Conservation (phyloP, 768 basidiomycete genomes). For the Podaxis carcinomalis region DNA sequence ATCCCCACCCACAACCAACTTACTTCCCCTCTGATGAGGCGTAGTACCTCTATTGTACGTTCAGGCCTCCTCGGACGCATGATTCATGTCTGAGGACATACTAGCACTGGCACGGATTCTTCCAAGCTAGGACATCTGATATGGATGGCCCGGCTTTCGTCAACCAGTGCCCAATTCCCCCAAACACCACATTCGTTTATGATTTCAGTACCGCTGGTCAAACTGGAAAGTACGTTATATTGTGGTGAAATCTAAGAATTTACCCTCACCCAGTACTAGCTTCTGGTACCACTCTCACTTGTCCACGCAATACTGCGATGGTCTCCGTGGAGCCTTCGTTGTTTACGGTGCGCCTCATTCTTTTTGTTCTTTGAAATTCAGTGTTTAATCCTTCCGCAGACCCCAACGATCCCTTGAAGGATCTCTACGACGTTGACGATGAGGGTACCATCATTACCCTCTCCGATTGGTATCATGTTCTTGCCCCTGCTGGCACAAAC, state of each 20-base stretch:
- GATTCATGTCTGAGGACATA: not conserved
- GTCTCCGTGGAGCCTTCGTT: constrained; percentile 22
- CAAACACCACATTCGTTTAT: constrained; percentile 26
- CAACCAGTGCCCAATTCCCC: constrained; percentile 27
- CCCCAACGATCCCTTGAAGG: constrained; percentile 14
- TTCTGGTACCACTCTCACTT: constrained; percentile 26
- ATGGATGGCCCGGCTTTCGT: constrained; percentile 25
- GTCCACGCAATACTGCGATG: constrained; percentile 11
- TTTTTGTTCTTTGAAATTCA: not conserved
- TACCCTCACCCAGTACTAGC: not conserved
- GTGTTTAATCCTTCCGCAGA: not conserved
- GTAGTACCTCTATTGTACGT: constrained; percentile 23
- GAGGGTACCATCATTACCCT: constrained; percentile 13
- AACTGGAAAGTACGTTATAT: constrained; percentile 18
- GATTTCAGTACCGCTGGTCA: constrained; percentile 22
- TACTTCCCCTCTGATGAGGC: constrained; percentile 31
- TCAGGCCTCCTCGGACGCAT: not conserved
- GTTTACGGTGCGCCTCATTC: constrained; percentile 20
- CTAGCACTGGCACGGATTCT: constrained; percentile 21
- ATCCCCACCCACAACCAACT: constrained; percentile 18
- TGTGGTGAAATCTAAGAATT: not conserved
- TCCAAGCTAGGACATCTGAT: constrained; percentile 17
- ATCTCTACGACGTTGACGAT: constrained; percentile 19
- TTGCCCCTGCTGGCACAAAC: not conserved
- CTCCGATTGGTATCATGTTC: constrained; percentile 15